Evolutionary conservation across 331 rosid genomes (phyloP).

Genomic region (Rosa hybrid): DNA sequence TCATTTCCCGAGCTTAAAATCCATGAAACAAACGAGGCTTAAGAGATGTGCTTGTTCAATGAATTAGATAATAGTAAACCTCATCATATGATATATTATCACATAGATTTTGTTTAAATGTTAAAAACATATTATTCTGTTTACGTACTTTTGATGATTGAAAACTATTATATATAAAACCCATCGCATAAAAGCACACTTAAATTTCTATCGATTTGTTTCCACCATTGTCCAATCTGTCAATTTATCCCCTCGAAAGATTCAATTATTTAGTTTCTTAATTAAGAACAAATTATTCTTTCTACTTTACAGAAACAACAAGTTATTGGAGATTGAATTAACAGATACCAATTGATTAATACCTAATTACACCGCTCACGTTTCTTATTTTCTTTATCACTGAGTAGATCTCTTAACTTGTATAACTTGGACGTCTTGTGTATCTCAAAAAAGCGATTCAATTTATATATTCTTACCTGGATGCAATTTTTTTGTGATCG

Average conservation of each 20-base stretch:
- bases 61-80: too few relatives aligned
- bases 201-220: not conserved
- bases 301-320: not conserved
- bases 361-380: not conserved
- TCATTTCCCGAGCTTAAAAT: too few relatives aligned
- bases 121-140: too few relatives aligned
- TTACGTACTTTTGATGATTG: too few relatives aligned
- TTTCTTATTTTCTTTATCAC: not conserved
- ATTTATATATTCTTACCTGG: conserved; percentile 39
- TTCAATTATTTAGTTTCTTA: not conserved
- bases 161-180: too few relatives aligned
- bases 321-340: not conserved
- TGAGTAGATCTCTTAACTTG: not conserved
- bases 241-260: not conserved
- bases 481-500: conserved; percentile 75
- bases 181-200: not conserved
- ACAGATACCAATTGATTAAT: not conserved
- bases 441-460: not conserved
- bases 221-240: not conserved
- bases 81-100: too few relatives aligned
- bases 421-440: not conserved
- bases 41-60: too few relatives aligned
- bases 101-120: too few relatives aligned
- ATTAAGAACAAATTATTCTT: not conserved
- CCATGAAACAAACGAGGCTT: too few relatives aligned